phyloP scores from a whole-genome alignment of 345 rosid species.

The Streptanthus diversifolius region DNA sequence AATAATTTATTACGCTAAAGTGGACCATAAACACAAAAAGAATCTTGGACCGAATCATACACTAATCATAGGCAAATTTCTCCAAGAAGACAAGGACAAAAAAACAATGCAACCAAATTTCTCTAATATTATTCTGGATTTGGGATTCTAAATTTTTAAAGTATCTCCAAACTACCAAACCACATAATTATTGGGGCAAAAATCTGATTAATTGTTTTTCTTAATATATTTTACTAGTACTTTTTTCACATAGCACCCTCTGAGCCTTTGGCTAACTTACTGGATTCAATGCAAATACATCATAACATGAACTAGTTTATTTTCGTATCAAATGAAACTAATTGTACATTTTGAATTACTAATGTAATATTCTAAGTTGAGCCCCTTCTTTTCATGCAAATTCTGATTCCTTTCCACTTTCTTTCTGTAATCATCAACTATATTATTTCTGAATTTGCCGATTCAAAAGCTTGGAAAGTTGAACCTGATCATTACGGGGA shows the following conservation, averaged over 20 bases:
- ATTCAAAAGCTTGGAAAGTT: background rate
- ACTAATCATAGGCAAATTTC: constrained; percentile 25
- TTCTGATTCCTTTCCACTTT: background rate
- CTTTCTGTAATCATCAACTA: background rate
- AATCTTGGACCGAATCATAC: constrained; percentile 24
- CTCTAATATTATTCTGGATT: background rate
- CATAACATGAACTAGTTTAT: background rate
- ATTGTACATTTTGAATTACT: background rate
- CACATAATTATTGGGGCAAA: background rate
- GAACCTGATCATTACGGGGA: background rate
- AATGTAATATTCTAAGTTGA: background rate
- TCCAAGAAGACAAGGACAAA: background rate
- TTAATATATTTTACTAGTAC: background rate
- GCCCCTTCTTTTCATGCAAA: background rate
- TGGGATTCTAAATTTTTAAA: background rate
- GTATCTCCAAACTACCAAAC: background rate
- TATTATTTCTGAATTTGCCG: background rate
- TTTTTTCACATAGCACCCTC: background rate
- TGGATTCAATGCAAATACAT: background rate
- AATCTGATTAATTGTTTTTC: background rate
- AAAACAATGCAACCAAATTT: background rate
- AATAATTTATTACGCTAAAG: constrained; percentile 4
- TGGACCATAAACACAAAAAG: constrained; percentile 18
- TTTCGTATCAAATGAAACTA: background rate
- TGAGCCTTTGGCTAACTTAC: background rate